Percentiles rank a stretch among this genome's conserved stretches.
Conservation (phyloP, 805 yeast species). For the Yamadazyma takamatsuzukensis region DNA sequence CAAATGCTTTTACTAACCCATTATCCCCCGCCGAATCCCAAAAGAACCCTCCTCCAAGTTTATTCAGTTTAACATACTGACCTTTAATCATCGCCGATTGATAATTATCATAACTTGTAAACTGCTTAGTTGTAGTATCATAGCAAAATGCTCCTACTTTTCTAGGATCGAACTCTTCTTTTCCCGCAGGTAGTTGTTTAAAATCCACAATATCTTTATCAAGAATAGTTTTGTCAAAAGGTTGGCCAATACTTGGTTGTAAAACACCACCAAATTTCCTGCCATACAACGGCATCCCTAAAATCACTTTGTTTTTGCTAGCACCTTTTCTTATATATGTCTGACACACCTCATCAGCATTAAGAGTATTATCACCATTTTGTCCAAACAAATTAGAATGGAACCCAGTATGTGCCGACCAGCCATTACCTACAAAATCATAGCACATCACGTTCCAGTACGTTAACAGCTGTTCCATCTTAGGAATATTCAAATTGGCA, state of each 20-base stretch:
- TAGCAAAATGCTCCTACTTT: constrained; percentile 53
- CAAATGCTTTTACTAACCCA: constrained; percentile 1
- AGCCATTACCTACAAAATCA: constrained; percentile 71
- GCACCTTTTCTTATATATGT: constrained; percentile 43
- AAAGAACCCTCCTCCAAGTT: constrained; percentile 85
- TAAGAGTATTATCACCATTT: constrained; percentile 37
- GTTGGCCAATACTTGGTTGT: constrained; percentile 38
- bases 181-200: constrained; percentile 45
- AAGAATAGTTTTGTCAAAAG: constrained; percentile 32
- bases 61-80: constrained; percentile 42
- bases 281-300: constrained; percentile 92
- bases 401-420: constrained; percentile 60
- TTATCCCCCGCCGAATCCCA: constrained; percentile 90
- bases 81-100: constrained; percentile 57
- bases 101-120: constrained; percentile 67
- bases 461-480: constrained; percentile 56
- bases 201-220: constrained; percentile 51
- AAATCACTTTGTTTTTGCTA: constrained; percentile 47
- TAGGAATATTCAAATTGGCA: constrained; percentile 38
- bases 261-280: constrained; percentile 25
- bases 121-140: constrained; percentile 25
- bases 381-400: constrained; percentile 64
- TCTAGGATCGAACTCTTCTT: constrained; percentile 44
- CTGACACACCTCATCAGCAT: constrained; percentile 47
- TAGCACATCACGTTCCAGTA: constrained; percentile 91